Evolutionary conservation across 2,329 filamentous ascomycete species (phyloP), one percentile per base, ranked within the genome.

Genomic region (Sporothrix brasiliensis): DNA sequence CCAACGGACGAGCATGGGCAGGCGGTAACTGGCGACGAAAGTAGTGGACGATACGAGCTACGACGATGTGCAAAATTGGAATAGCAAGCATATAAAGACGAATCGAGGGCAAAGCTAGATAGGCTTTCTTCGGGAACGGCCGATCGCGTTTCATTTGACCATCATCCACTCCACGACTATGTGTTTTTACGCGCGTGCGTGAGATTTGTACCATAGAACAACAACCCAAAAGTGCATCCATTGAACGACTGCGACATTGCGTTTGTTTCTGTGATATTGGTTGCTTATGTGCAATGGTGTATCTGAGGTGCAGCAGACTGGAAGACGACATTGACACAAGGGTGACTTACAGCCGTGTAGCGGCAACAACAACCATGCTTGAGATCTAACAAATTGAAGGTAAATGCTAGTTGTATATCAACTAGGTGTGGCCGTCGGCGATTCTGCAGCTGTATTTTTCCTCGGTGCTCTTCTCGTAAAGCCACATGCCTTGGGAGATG

Each of bases 161-260:
- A 44, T 39, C 54, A 58, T 58, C 53, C 54, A 58, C 54, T 58
- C 54, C 54, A 63, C 58, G 39, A 47, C 58, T 27, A n/a, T 13
- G n/a, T 11, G 58, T 19, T 47, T 61, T 41, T 10, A 63, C 24
- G 41, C 53, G 54, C 66, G 41, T 30, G 39, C 11, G 49, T 50
- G 53, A 24, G 41, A 9, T 60, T 69, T 69, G 68, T 69, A 69
- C 61, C 68, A 69, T 69, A 69, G 58, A 63, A 27, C 54, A 68
- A 34, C 53, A 66, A 47, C 44, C 58, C 39, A 47, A 47, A 63
- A 34, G 44, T 68, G 24, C 67, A 69, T 47, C 27, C 21, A 69
- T 58, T 60, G 53, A 68, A 39, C 21, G 24, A 24, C 27, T 56
- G 65, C 65, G n/a, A 30, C n/a, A 6, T 13, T 19, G 3, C 21